Percentiles rank a stretch among this genome's conserved stretches.
Conservation (phyloP, 441 rosid genomes). For the Arabidopsis lyrata region DNA sequence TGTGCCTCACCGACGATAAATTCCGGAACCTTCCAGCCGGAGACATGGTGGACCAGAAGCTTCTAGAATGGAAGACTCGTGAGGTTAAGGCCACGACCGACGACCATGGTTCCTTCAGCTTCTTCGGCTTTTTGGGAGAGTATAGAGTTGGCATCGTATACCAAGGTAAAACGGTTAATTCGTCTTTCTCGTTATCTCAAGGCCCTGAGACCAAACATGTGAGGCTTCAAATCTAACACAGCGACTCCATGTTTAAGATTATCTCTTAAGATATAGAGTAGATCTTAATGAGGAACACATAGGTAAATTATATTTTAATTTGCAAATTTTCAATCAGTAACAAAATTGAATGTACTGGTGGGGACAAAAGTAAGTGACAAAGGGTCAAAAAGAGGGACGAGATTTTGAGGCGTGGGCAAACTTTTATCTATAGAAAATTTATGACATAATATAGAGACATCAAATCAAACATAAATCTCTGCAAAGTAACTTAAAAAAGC, state of each 20-base stretch:
- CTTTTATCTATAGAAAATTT: not conserved
- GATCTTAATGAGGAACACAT: not conserved
- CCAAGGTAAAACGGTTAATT: slow-evolving; percentile 47
- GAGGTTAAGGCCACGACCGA: slow-evolving; percentile 50
- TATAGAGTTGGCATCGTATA: slow-evolving; percentile 46
- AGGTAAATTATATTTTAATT: not conserved
- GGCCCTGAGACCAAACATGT: slow-evolving; percentile 69
- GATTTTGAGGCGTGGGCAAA: slow-evolving; percentile 25
- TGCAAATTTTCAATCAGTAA: not conserved
- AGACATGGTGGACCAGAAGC: slow-evolving; percentile 63
- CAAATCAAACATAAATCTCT: slow-evolving; percentile 28
- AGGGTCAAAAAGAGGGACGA: slow-evolving; percentile 25
- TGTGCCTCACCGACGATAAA: slow-evolving; percentile 74
- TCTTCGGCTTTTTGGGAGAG: slow-evolving; percentile 77
- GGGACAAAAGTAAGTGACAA: slow-evolving; percentile 8
- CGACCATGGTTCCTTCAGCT: slow-evolving; percentile 68
- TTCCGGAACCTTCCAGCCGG: slow-evolving; percentile 76
- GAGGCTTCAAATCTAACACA: slow-evolving; percentile 47
- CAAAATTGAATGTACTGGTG: slow-evolving; percentile 4
- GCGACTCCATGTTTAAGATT: not conserved
- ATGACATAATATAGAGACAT: slow-evolving; percentile 19
- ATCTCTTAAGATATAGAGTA: not conserved
- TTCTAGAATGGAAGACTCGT: slow-evolving; percentile 65
- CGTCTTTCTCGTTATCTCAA: slow-evolving; percentile 56
- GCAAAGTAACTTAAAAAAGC: slow-evolving; percentile 20